These are phyloP conservation scores for Murraya paniculata DNA, from an alignment of 345 rosid species.

Conservation along the genomic window DNA sequence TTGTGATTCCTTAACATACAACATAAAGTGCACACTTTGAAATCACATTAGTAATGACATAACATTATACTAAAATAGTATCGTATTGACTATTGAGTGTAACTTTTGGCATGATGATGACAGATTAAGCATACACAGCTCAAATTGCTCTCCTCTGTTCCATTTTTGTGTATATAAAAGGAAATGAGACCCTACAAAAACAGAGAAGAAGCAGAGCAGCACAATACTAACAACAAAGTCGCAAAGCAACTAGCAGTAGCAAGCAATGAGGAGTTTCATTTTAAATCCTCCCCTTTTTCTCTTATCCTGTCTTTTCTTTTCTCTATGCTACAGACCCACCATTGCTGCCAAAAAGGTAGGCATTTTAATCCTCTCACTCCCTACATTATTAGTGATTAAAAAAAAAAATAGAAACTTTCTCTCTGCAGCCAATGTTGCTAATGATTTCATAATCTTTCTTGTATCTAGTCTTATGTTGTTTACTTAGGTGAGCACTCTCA, in stretches of 20 bases:
- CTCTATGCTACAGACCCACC: constrained; percentile 24
- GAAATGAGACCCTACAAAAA: constrained; percentile 1
- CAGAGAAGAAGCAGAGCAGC: constrained; percentile 20
- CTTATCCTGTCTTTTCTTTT: constrained; percentile 25
- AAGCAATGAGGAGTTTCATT: constrained; percentile 26
- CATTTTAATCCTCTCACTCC: constrained; percentile 11
- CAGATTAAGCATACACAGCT: not conserved
- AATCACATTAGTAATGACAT: not conserved
- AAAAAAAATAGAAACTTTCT: not conserved
- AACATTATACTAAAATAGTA: not conserved
- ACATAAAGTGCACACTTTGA: not conserved
- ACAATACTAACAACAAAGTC: not conserved
- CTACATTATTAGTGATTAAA: not conserved
- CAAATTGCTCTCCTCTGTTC: not conserved
- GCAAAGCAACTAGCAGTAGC: not conserved
- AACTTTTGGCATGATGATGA: not conserved
- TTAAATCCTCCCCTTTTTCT: constrained; percentile 16
- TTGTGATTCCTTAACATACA: not conserved
- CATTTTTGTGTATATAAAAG: constrained; percentile 5
- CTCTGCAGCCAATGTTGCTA: not conserved
- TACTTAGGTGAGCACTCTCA: constrained; percentile 81
- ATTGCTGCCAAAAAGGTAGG: constrained; percentile 49
- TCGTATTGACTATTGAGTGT: not conserved
- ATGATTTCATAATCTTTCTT: not conserved
- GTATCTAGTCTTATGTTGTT: constrained; percentile 52